These are phyloP conservation scores for Isatis tinctoria DNA, from an alignment of 345 rosid species.

Conservation along the genomic window DNA sequence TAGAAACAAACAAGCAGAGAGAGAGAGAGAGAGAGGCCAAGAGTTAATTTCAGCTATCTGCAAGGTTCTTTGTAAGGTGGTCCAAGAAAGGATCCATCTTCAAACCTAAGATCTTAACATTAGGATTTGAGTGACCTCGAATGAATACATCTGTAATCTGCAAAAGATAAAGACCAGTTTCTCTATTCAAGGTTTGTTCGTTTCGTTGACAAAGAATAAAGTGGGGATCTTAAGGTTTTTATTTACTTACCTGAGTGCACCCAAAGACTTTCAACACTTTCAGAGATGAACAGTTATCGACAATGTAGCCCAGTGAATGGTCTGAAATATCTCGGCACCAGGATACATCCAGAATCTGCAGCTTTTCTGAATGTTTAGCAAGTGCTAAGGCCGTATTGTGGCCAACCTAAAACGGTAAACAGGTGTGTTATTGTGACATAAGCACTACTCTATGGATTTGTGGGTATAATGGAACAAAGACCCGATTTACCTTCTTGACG, in stretches of 20 bases:
- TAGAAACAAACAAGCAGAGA: constrained; percentile 6
- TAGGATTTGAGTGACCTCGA: constrained; percentile 66
- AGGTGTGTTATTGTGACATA: neutral
- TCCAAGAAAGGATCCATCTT: constrained; percentile 53
- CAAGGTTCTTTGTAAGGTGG: constrained; percentile 8
- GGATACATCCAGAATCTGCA: constrained; percentile 67
- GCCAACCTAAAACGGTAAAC: constrained; percentile 49
- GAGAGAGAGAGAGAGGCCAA: neutral
- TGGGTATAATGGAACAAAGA: neutral
- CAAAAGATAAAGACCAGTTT: constrained; percentile 20
- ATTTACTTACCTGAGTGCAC: constrained; percentile 65
- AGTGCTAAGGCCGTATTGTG: constrained; percentile 61
- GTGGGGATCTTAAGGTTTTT: neutral
- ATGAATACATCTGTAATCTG: constrained; percentile 68
- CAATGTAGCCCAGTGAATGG: constrained; percentile 70
- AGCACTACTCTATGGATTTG: neutral
- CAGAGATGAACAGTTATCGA: constrained; percentile 71
- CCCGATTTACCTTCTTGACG: constrained; percentile 51
- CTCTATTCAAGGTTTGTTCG: neutral
- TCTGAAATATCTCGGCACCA: constrained; percentile 75
- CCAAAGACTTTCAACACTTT: constrained; percentile 75
- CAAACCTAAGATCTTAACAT: constrained; percentile 60
- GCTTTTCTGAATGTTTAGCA: constrained; percentile 44
- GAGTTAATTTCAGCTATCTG: neutral
- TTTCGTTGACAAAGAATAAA: neutral